Percentiles rank a stretch among this genome's conserved stretches.
Conservation (phyloP, 768 basidiomycete species). For the Pisolithus orientalis region DNA sequence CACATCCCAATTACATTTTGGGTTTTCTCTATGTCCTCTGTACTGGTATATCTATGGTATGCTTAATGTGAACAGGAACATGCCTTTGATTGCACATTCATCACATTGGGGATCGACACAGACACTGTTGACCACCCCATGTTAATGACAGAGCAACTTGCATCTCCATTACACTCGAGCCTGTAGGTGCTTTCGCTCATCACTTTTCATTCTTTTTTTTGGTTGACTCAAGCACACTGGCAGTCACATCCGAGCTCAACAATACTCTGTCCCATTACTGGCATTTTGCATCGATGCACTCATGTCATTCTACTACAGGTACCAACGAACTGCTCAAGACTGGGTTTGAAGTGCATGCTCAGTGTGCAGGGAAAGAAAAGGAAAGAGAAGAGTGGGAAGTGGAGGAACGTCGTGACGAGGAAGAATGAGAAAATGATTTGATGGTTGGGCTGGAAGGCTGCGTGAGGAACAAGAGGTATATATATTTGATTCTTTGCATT, state of each 20-base stretch:
- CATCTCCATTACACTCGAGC: constrained; percentile 87
- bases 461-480: constrained; percentile 77
- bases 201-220: neutral
- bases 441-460: constrained; percentile 68
- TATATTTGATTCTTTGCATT: neutral
- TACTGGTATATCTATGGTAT: too few species aligned
- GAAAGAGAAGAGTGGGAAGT: constrained; percentile 65
- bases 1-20: constrained; percentile 74
- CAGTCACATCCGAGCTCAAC: constrained; percentile 90
- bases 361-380: constrained; percentile 76
- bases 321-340: constrained; percentile 83
- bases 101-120: constrained; percentile 78
- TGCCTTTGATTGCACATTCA: constrained; percentile 87
- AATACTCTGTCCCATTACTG: constrained; percentile 80
- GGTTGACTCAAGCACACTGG: neutral
- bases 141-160: constrained; percentile 88
- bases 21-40: constrained; percentile 50
- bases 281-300: constrained; percentile 85
- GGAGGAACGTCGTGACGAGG: constrained; percentile 58
- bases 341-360: constrained; percentile 87
- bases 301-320: constrained; percentile 89
- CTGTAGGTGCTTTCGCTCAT: constrained; percentile 41
- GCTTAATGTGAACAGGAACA: constrained; percentile 60
- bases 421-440: constrained; percentile 68
- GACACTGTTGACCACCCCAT: constrained; percentile 78